Conservation (phyloP, 2,329 filamentous ascomycete species). For the Hypoxylon sp. region DNA sequence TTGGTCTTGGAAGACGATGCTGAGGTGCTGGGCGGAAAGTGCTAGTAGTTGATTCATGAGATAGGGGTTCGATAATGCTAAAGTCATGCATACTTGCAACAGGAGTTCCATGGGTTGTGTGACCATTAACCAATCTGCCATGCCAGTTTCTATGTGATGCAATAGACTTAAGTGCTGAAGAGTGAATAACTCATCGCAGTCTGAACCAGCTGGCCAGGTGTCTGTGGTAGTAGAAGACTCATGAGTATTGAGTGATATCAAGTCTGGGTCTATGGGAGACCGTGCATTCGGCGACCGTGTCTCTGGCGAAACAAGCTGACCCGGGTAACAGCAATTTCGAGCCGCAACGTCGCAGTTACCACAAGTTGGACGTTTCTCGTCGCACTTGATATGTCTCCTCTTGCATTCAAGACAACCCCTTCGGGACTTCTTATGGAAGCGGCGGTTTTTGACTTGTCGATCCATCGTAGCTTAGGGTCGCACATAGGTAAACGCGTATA, state of each 20-base stretch:
- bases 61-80: constrained; percentile 8
- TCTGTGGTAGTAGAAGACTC: neutral
- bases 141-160: constrained; percentile 5
- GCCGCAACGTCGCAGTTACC: constrained; percentile 6
- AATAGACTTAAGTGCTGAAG: constrained; percentile 1
- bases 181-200: neutral
- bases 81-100: constrained; percentile 2
- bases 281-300: neutral
- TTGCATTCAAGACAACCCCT: constrained; percentile 17
- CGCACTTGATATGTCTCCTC: constrained; percentile 14
- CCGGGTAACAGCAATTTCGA: neutral
- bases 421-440: constrained; percentile 10
- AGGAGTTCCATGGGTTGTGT: constrained; percentile 4
- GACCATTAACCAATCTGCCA: neutral
- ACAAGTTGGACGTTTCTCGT: constrained; percentile 9
- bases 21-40: constrained; percentile 12
- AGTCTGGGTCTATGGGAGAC: neutral
- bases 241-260: neutral
- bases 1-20: neutral
- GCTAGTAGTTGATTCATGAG: constrained; percentile 23
- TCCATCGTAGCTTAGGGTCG: neutral
- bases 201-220: neutral
- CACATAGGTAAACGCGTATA: neutral
- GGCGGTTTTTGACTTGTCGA: constrained; percentile 5
- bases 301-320: neutral